Base-by-base conservation (phyloP, 495 filamentous ascomycete species). In the Tuber melanosporum region DNA sequence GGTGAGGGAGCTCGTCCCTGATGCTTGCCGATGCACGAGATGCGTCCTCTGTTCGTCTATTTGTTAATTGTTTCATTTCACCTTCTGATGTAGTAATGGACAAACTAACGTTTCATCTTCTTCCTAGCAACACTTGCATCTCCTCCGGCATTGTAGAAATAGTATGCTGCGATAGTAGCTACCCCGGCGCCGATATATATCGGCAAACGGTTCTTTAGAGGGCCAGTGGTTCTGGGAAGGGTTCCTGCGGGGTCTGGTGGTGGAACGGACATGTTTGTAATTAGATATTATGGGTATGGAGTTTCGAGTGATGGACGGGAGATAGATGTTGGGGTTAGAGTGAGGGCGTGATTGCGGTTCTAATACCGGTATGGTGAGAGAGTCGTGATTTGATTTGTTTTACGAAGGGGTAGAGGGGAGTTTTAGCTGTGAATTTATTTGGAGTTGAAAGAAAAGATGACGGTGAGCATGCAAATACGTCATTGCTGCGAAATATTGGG, bases 81-180 rank as follows among this genome's bases (percentile, higher is more conserved):
- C 66, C 22, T 47, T 17, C 44, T 17, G 41, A 43, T 71, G 19
- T 26, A 75, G 32, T 43, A 62, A 73, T 66, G 44, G n/a, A 62
- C 45, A 43, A 57, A 85, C 87, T 72, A 85, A 97, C 95, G 87
- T 86, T 97, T 93, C 78, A 92, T 87, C 77, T 94, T 85, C 86
- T 94, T 92, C 87, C 92, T 88, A 17, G 95, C 95, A 43, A 88
- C 89, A 76, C 91, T 90, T n/a, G 92, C 89, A 83, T 91, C 87
- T 49, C 95, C 95, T 72, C 94, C 94, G 1, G 95, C 92, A 39
- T 86, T 87, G 86, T 97, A 98, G 73, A 98, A 87, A 87, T 98
- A 99, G 88, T 98, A 98, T 22, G 91, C 95, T 69, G 89, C 87
- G 57, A 89, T 89, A 75, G 89, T 91, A 26, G 88, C 92, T 69